phyloP scores from a whole-genome alignment of 148 eudicot species.

The Spergularia marina region DNA sequence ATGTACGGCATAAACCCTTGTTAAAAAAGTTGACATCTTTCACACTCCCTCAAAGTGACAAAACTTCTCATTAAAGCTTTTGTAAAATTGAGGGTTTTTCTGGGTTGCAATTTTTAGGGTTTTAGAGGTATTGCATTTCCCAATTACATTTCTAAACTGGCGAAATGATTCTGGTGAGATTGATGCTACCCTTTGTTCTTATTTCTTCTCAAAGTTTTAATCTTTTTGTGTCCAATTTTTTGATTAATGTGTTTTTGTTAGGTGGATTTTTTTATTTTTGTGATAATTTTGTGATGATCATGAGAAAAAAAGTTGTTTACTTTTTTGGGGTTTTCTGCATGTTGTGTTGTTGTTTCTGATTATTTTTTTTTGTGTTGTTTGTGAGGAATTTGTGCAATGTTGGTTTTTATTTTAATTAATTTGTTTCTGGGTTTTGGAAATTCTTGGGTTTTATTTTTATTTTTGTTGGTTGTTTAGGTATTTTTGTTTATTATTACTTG shows the following conservation, averaged over 20 bases:
- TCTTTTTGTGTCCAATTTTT: constrained; percentile 11
- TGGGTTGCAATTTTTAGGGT: neutral
- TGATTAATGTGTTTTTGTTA: neutral
- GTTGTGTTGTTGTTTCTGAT: neutral
- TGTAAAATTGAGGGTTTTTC: neutral
- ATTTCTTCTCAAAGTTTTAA: neutral
- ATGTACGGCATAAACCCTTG: constrained; percentile 9
- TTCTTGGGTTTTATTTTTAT: neutral
- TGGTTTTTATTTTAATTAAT: neutral
- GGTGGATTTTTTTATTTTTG: neutral
- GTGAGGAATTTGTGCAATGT: constrained; percentile 18
- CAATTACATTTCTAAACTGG: neutral
- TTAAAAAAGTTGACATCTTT: neutral
- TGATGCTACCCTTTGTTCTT: neutral
- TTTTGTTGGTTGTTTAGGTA: neutral
- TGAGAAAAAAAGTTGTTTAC: neutral
- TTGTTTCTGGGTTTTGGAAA: neutral
- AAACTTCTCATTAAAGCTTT: too few relatives aligned
- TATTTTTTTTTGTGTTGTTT: too few relatives aligned
- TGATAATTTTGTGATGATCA: neutral
- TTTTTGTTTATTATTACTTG: neutral
- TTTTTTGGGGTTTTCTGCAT: constrained; percentile 9
- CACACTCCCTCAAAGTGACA: neutral
- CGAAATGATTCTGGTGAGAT: constrained; percentile 18
- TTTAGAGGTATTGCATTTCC: neutral